Percentiles rank a stretch among this genome's conserved stretches.
Evolutionary conservation across 495 filamentous ascomycete genomes (phyloP).

Genomic region (Rhizodiscina lignyota): DNA sequence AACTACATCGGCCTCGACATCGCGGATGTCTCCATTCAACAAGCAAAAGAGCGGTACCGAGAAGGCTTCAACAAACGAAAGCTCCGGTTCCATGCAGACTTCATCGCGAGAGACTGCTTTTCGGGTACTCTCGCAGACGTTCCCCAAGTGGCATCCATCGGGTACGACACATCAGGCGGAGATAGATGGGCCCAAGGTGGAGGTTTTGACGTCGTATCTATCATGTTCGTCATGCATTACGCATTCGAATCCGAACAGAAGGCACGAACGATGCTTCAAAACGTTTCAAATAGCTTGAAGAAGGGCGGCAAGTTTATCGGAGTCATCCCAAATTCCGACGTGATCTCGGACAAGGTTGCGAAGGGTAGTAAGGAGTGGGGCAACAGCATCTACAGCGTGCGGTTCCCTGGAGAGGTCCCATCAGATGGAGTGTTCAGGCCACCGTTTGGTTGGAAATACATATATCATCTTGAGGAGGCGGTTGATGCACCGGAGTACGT

Average conservation of each 20-base stretch:
- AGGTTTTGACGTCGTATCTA: conserved; percentile 89
- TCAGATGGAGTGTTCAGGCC: conserved; percentile 75
- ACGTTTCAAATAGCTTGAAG: conserved; percentile 75
- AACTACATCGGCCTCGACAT: conserved; percentile 89
- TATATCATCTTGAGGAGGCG: conserved; percentile 85
- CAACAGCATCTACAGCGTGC: conserved; percentile 77
- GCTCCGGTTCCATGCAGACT: conserved; percentile 63
- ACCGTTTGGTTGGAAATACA: conserved; percentile 95
- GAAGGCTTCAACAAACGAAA: conserved; percentile 30
- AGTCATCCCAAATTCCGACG: conserved; percentile 82
- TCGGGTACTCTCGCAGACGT: conserved; percentile 63
- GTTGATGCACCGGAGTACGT: conserved; percentile 96
- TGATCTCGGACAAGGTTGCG: conserved; percentile 47
- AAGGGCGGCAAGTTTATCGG: conserved; percentile 91
- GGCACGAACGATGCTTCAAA: conserved; percentile 78
- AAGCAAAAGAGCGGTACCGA: conserved; percentile 69
- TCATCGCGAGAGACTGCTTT: conserved; percentile 80
- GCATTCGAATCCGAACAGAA: conserved; percentile 83
- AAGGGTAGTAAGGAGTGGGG: conserved; percentile 63
- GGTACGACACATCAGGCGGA: conserved; percentile 58
- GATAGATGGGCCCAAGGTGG: conserved; percentile 47
- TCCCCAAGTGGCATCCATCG: conserved; percentile 62
- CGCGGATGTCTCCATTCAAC: conserved; percentile 77
- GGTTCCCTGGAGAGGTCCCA: conserved; percentile 67
- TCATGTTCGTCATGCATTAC: conserved; percentile 99